A percentile compares a stretch with the other conserved stretches of the same genome.
These are phyloP conservation scores for bread wheat (Triticum aestivum) DNA, from an alignment of 176 grass and related monocot genomes.

Conservation along the genomic window DNA sequence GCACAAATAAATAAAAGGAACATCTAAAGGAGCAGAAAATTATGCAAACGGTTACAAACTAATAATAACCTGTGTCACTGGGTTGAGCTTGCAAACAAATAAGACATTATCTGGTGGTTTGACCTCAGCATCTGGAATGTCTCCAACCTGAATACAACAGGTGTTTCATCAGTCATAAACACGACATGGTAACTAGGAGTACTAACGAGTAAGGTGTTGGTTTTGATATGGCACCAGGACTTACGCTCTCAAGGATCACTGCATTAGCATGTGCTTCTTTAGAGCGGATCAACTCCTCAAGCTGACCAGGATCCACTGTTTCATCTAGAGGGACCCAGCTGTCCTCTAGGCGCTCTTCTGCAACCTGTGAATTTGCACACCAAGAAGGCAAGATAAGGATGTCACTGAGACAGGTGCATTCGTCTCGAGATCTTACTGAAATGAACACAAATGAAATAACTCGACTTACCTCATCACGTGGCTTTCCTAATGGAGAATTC, in stretches of 20 bases:
- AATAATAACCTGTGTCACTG: slow-evolving; percentile 79
- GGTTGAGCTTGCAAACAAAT: slow-evolving; percentile 98
- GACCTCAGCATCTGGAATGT: slow-evolving; percentile 94
- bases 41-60: background rate
- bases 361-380: slow-evolving; percentile 42
- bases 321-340: slow-evolving; percentile 87
- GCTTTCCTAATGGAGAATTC: slow-evolving; percentile 85
- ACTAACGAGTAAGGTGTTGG: background rate
- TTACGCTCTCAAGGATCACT: slow-evolving; percentile 86
- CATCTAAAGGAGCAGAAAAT: background rate
- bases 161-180: slow-evolving; percentile 1
- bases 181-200: background rate
- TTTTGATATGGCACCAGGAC: slow-evolving; percentile 32
- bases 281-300: slow-evolving; percentile 78
- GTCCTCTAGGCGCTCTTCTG: slow-evolving; percentile 89
- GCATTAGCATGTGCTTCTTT: slow-evolving; percentile 98
- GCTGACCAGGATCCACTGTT: slow-evolving; percentile 59
- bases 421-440: background rate
- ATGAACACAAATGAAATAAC: background rate
- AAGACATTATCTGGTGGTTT: slow-evolving; percentile 91
- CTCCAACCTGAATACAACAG: slow-evolving; percentile 66
- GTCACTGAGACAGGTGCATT: background rate
- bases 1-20: background rate
- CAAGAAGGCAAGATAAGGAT: background rate
- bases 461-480: slow-evolving; percentile 68